Conservation (phyloP, 768 basidiomycete genomes). For the Boletus coccyginus region DNA sequence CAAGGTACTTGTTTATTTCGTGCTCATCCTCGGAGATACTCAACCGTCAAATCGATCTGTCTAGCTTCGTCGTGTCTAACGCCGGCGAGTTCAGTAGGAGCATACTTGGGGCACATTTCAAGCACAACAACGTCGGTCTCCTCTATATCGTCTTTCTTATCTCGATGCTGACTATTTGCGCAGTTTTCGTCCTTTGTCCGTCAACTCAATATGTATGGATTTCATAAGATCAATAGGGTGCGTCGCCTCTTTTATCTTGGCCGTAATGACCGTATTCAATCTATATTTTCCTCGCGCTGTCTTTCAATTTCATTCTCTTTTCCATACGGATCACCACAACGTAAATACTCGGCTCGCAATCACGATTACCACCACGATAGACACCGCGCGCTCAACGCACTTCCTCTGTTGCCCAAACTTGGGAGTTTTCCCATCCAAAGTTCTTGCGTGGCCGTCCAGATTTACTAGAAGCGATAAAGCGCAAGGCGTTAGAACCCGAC, state of each 20-base stretch:
- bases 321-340: not conserved
- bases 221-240: constrained; percentile 90
- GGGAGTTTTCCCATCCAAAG: constrained; percentile 89
- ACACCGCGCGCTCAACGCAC: constrained; percentile 83
- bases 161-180: constrained; percentile 7
- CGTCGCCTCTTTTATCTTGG: constrained; percentile 21
- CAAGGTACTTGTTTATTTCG: constrained; percentile 40
- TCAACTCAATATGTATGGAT: constrained; percentile 95
- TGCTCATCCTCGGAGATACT: not conserved
- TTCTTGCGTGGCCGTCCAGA: constrained; percentile 80
- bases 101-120: constrained; percentile 84
- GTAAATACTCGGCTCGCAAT: not conserved
- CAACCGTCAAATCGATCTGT: not conserved
- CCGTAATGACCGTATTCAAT: constrained; percentile 13
- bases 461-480: constrained; percentile 80
- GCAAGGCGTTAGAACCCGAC: constrained; percentile 82
- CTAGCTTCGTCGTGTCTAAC: constrained; percentile 78
- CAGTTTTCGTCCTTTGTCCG: constrained; percentile 94
- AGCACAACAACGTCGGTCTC: constrained; percentile 78
- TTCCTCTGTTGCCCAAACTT: constrained; percentile 76
- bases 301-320: not conserved
- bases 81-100: constrained; percentile 84
- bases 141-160: constrained; percentile 1
- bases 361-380: constrained; percentile 31
- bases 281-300: not conserved